phyloP scores from a whole-genome alignment of 208 protist species.

The Leishmania braziliensis region DNA sequence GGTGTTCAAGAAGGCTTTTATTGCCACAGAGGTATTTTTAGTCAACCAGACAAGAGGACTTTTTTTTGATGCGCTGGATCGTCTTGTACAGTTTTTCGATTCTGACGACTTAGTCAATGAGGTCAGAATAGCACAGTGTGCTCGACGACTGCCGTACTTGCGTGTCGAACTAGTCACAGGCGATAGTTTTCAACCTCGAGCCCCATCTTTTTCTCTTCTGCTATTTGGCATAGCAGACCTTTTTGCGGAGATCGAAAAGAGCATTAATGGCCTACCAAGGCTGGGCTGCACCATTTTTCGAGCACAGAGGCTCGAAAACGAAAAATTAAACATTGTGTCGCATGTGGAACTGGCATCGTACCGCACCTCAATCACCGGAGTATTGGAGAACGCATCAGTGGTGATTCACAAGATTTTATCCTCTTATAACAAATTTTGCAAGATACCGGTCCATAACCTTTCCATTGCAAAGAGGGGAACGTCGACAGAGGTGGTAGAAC shows the following conservation, averaged over 20 bases:
- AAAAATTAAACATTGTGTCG: conserved; percentile 40
- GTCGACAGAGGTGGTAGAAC: conserved; percentile 33
- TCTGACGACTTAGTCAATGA: conserved; percentile 20
- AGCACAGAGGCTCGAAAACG: conserved; percentile 52
- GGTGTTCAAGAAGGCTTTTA: conserved; percentile 63
- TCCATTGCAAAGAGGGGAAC: conserved; percentile 35
- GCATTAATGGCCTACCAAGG: conserved; percentile 63
- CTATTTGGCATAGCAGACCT: conserved; percentile 67
- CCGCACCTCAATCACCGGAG: conserved; percentile 31
- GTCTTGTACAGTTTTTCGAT: conserved; percentile 67
- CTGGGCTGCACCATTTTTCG: conserved; percentile 60
- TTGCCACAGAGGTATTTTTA: conserved; percentile 76
- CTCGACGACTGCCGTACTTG: conserved; percentile 46
- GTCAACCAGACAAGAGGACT: conserved; percentile 54
- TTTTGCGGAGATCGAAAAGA: conserved; percentile 58
- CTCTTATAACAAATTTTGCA: conserved; percentile 52
- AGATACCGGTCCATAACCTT: conserved; percentile 48
- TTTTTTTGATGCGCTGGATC: conserved; percentile 55
- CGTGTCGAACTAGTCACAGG: conserved; percentile 57
- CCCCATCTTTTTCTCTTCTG: conserved; percentile 61
- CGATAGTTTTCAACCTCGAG: conserved; percentile 57
- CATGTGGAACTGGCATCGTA: conserved; percentile 42
- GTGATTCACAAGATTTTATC: conserved; percentile 50
- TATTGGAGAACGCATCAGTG: conserved; percentile 43
- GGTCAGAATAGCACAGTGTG: conserved; percentile 36